These are phyloP conservation scores for Claviceps humidiphila DNA, from an alignment of 2,329 filamentous ascomycete species.

Conservation along the genomic window DNA sequence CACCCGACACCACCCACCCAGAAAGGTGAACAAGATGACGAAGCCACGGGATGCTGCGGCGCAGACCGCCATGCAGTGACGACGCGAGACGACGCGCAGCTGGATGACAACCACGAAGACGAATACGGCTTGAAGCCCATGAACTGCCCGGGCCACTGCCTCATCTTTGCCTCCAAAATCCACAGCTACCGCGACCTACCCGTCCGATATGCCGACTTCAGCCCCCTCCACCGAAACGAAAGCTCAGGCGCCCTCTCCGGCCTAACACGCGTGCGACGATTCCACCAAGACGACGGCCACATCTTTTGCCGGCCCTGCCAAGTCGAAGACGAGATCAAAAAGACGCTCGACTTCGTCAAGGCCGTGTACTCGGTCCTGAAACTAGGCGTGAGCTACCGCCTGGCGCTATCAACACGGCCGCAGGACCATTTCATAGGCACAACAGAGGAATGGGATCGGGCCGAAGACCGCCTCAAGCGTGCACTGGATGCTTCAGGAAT, in stretches of 20 bases:
- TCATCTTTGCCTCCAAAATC: conserved; percentile 63
- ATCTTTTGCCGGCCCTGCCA: conserved; percentile 76
- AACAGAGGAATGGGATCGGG: conserved; percentile 45
- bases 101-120: conserved; percentile 27
- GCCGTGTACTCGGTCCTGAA: conserved; percentile 58
- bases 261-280: conserved; percentile 69
- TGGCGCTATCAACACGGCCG: conserved; percentile 69
- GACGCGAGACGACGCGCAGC: conserved; percentile 23
- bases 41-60: conserved; percentile 17
- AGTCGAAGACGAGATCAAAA: conserved; percentile 59
- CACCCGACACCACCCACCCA: conserved; percentile 9
- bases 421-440: conserved; percentile 66
- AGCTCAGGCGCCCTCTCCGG: conserved; percentile 69
- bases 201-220: conserved; percentile 77
- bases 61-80: conserved; percentile 12
- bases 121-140: conserved; percentile 82
- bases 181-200: conserved; percentile 72
- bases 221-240: conserved; percentile 76
- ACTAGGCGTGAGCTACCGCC: conserved; percentile 54
- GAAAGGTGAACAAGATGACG: neutral
- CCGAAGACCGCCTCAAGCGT: conserved; percentile 25
- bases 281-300: conserved; percentile 84
- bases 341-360: conserved; percentile 61
- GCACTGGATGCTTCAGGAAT: conserved; percentile 52
- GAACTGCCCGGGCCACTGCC: conserved; percentile 84